Base-by-base conservation (phyloP, 768 basidiomycete genomes). In the Crassisporium funariophilum region DNA sequence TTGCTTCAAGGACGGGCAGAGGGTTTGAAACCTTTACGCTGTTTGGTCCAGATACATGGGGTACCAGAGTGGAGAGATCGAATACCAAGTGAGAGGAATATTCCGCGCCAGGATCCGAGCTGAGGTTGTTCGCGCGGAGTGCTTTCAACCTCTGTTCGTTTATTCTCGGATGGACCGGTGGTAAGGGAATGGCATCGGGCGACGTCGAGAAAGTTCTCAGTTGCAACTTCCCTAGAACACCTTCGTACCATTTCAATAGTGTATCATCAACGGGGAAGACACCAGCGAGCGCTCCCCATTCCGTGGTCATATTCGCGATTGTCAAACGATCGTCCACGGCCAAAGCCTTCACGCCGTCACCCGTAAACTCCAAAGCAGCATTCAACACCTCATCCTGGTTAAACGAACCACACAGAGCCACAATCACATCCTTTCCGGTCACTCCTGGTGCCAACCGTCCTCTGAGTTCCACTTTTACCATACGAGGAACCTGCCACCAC, bases 261-360 rank as follows among this genome's bases (percentile, higher is more conserved):
- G 80, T 83, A 15, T 83, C 75, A 61, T 99, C 97, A 4, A 91
- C 85, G 0, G 95, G 95, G 74, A 99, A 98, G 5, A 97, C 83
- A 23, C 97, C 97, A 6, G 83, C 94, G 2, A 99, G 79, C 2
- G 97, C 97, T 35, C 97, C 97, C 97, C 97, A 99, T 67, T 99
- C 97, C 22, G 97, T 98, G 4, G 97, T 98, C 97, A 98, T 99
- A 67, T 99, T 98, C n/a, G 94, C 76, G 55, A 98, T 98, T 0
- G 95, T 95, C 36, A 99, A 76, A 33, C 97, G 82, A 57, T 98
- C 95, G 61, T 99, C 95, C 44, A 99, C 79, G 4, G 81, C 69
- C 39, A 99, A 74, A 13, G 82, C 76, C 13, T 79, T 61, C 8
- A 98, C 77, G 19, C 97, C 97, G 24, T 90, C 85, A 9, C 97